A percentile compares a stretch with the other conserved stretches of the same genome.
phyloP scores from a whole-genome alignment of 2,329 filamentous ascomycete genomes.

The Seiridium cupressi region DNA sequence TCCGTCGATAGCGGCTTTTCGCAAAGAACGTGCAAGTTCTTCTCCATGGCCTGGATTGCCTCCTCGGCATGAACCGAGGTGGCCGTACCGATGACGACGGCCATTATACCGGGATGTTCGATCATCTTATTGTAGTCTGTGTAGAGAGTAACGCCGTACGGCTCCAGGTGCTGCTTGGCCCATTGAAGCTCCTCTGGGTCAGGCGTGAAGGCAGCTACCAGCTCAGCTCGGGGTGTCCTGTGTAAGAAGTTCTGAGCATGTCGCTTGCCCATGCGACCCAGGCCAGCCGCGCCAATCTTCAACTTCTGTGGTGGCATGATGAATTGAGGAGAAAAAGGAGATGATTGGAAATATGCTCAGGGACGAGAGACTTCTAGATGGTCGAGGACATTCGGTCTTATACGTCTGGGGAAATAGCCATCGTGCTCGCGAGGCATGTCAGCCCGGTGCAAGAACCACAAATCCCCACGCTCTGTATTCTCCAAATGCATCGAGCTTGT shows the following conservation, averaged over 20 bases:
- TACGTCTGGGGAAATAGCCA: no score
- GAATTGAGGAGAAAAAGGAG: not conserved
- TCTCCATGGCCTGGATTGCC: slow-evolving; percentile 53
- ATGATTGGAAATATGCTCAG: not conserved
- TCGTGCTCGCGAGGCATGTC: no score
- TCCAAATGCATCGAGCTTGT: no score
- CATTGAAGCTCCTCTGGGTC: slow-evolving; percentile 42
- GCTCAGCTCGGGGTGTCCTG: slow-evolving; percentile 42
- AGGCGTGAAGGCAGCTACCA: slow-evolving; percentile 48
- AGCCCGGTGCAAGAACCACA: no score
- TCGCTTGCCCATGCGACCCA: slow-evolving; percentile 52
- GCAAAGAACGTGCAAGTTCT: slow-evolving; percentile 54
- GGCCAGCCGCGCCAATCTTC: slow-evolving; percentile 44
- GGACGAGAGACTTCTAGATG: no score
- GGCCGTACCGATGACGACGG: slow-evolving; percentile 37
- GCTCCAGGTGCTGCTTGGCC: slow-evolving; percentile 40
- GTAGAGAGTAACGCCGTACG: slow-evolving; percentile 42
- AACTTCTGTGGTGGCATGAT: slow-evolving; percentile 27
- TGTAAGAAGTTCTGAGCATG: slow-evolving; percentile 48
- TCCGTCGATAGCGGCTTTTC: slow-evolving; percentile 60
- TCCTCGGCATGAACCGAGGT: slow-evolving; percentile 58
- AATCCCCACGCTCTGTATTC: no score
- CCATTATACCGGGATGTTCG: slow-evolving; percentile 33
- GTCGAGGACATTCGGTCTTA: no score
- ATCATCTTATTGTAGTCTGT: slow-evolving; percentile 46